Evolutionary conservation across 176 grass and related monocot genomes (phyloP), one percentile per base, ranked within the genome.

Genomic region (Microstegium vimineum): DNA sequence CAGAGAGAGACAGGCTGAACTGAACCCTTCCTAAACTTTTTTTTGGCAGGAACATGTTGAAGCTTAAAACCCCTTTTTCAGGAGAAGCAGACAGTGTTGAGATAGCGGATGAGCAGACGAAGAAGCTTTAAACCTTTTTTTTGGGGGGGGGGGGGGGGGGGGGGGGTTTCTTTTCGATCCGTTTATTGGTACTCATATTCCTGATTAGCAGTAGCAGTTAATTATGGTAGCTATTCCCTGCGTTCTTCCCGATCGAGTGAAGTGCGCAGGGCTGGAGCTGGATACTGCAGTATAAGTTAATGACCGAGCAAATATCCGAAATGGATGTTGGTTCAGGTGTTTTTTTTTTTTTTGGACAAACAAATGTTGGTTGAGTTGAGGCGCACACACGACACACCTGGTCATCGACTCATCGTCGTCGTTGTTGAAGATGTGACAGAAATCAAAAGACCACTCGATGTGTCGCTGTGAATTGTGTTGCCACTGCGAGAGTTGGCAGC

Each of bases 271-370:
- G 32, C 75, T 74, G 11, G 79, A 72, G 88, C 73, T 73, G 77
- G 62, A 66, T 90, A 59, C 27, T 76, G 40, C 25, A 72, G 66
- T 52, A 4, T 80, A 90, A 73, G 43, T 72, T 73, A 36, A 89
- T 5, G 71, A 47, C 27, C 31, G 66, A 77, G 25, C 71, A 75
- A 63, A 81, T 70, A 32, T 85, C 51, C 87, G 22, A 51, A 80
- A 47, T 75, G 71, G 71, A 81, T 75, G 77, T 2, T 70, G 69
- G 27, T 74, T 78, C 34, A 47, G 12, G 17, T n/a, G 47, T 51
- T 49, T 42, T 17, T n/a, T n/a, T n/a, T n/a, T n/a, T n/a, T n/a
- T n/a, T n/a, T n/a, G n/a, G n/a, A n/a, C n/a, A n/a, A n/a, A n/a
- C n/a, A n/a, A n/a, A n/a, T n/a, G n/a, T n/a, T n/a, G n/a, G n/a